phyloP scores from a whole-genome alignment of 345 rosid species.

The Populus ilicifolia region DNA sequence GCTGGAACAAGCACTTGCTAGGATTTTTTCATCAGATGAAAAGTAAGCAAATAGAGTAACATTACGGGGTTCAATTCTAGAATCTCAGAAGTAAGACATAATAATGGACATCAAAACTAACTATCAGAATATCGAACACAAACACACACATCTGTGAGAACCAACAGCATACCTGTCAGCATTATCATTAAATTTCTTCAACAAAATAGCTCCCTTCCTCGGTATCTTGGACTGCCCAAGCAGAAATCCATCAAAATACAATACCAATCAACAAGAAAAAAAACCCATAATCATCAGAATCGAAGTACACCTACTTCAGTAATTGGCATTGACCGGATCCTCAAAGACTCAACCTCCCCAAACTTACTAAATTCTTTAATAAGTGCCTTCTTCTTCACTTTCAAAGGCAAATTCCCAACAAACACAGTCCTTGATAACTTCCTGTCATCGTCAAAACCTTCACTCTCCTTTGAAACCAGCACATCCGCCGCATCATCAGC shows the following conservation, averaged over 20 bases:
- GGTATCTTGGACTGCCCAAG: conserved; percentile 70
- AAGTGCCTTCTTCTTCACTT: conserved; percentile 69
- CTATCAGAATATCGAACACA: not conserved
- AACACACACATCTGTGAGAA: not conserved
- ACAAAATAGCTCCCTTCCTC: conserved; percentile 72
- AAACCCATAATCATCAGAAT: not conserved
- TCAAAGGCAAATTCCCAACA: conserved; percentile 85
- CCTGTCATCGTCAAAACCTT: conserved; percentile 83
- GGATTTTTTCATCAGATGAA: not conserved
- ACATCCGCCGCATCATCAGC: conserved; percentile 46
- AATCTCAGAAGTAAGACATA: not conserved
- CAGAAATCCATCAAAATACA: conserved; percentile 5
- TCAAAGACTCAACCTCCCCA: conserved; percentile 82
- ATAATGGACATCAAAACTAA: not conserved
- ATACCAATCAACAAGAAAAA: conserved; percentile 5
- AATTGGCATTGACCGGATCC: conserved; percentile 86
- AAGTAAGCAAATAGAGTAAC: not conserved
- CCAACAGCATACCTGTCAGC: conserved; percentile 57
- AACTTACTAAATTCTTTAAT: conserved; percentile 69
- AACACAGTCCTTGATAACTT: conserved; percentile 91
- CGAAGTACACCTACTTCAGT: conserved; percentile 57
- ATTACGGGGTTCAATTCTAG: not conserved
- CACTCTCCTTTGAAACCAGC: conserved; percentile 41
- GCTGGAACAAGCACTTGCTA: not conserved
- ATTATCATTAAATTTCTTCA: conserved; percentile 70